A percentile compares a stretch with the other conserved stretches of the same genome.
Conservation (phyloP, 805 yeast genomes). For the Lipomyces japonicus region DNA sequence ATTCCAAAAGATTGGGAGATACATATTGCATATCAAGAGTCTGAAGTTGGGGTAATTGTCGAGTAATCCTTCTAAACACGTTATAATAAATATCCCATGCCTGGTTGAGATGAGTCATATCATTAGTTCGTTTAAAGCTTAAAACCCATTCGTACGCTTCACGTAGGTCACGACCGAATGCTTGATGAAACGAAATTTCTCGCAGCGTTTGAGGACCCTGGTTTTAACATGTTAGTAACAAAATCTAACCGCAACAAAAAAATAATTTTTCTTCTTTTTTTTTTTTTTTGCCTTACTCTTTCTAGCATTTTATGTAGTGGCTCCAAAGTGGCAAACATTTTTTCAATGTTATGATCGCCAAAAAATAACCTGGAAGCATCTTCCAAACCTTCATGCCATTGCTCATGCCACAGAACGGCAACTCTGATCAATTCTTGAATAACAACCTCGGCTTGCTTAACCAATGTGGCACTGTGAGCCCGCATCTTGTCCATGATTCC, state of each 20-base stretch:
- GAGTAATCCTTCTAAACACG: slow-evolving; percentile 84
- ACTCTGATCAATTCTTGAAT: slow-evolving; percentile 89
- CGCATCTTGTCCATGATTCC: slow-evolving; percentile 91
- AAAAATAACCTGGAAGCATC: slow-evolving; percentile 92
- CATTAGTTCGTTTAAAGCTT: slow-evolving; percentile 79
- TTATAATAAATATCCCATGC: slow-evolving; percentile 97
- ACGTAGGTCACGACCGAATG: slow-evolving; percentile 86
- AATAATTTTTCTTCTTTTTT: no score
- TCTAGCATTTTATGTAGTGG: slow-evolving; percentile 83
- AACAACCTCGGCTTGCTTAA: slow-evolving; percentile 91
- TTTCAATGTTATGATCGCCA: slow-evolving; percentile 91
- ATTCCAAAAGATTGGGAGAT: slow-evolving; percentile 80
- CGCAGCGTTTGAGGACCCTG: slow-evolving; percentile 81
- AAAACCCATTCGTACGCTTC: slow-evolving; percentile 94
- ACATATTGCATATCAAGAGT: slow-evolving; percentile 87
- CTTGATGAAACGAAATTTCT: slow-evolving; percentile 86
- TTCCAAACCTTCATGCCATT: slow-evolving; percentile 96
- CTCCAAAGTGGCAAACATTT: slow-evolving; percentile 86
- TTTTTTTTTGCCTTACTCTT: no score
- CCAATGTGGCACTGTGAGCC: slow-evolving; percentile 75
- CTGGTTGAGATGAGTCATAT: slow-evolving; percentile 82
- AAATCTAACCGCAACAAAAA: neutral
- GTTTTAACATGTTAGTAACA: neutral
- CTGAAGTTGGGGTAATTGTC: slow-evolving; percentile 83
- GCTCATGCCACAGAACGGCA: slow-evolving; percentile 95